Evolutionary conservation across 176 grass and related monocot genomes (phyloP).

Genomic region (Pharus latifolius): DNA sequence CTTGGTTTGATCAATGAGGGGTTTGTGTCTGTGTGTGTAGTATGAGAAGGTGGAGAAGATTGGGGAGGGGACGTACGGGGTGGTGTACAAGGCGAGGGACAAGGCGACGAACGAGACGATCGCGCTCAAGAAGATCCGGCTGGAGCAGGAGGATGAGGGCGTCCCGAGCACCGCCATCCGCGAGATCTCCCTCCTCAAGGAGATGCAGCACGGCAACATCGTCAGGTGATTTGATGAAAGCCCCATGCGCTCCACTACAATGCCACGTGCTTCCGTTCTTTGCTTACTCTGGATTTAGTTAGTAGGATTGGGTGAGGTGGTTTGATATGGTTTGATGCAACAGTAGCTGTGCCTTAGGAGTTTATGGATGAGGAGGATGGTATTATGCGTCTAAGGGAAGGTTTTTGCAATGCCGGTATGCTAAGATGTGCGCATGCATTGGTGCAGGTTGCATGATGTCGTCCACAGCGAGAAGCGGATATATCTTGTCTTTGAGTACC

Average conservation of each 20-base stretch:
- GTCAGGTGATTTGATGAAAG: conserved; percentile 36
- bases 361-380: neutral
- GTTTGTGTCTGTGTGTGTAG: conserved; percentile 11
- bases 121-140: conserved; percentile 95
- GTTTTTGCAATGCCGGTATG: neutral
- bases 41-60: conserved; percentile 98
- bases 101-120: conserved; percentile 80
- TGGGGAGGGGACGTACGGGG: conserved; percentile 90
- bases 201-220: conserved; percentile 91
- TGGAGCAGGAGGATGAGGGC: conserved; percentile 93
- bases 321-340: conserved; percentile 19
- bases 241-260: too few species aligned
- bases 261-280: neutral
- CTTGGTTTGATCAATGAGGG: neutral
- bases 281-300: neutral
- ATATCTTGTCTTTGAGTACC: conserved; percentile 83
- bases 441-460: conserved; percentile 79
- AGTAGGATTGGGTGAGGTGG: neutral
- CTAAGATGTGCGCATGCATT: conserved; percentile 2
- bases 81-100: conserved; percentile 90
- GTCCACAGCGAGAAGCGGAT: conserved; percentile 91
- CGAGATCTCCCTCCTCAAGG: conserved; percentile 95
- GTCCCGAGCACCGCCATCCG: conserved; percentile 90
- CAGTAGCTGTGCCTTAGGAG: neutral
- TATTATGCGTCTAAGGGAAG: neutral